These are phyloP conservation scores for Arabis hirsuta DNA, from an alignment of 345 rosid species.

Conservation along the genomic window DNA sequence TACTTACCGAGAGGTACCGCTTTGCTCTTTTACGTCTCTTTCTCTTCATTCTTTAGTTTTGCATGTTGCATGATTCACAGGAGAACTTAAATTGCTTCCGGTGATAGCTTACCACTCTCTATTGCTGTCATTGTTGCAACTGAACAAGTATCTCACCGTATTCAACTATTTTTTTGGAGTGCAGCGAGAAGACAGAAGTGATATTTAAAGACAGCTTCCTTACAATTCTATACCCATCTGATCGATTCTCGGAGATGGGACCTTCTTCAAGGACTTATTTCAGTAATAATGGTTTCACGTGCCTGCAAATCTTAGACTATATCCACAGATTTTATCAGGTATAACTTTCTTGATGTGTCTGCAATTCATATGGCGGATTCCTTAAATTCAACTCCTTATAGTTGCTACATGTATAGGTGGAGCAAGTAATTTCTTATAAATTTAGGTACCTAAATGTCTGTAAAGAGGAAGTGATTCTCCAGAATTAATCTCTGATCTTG, in stretches of 20 bases:
- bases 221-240: conserved; percentile 78
- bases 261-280: conserved; percentile 90
- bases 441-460: not conserved
- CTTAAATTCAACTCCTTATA: not conserved
- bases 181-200: conserved; percentile 84
- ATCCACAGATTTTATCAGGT: conserved; percentile 90
- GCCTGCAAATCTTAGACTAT: conserved; percentile 74
- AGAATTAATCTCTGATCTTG: not conserved
- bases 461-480: not conserved
- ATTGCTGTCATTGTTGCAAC: conserved; percentile 14
- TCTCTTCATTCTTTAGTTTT: conserved; percentile 9
- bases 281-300: conserved; percentile 75
- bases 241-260: conserved; percentile 91
- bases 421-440: not conserved
- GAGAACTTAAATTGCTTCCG: not conserved
- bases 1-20: conserved; percentile 76
- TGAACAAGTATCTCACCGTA: conserved; percentile 19
- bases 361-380: not conserved
- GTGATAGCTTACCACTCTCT: not conserved
- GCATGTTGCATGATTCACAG: conserved; percentile 7
- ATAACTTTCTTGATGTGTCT: conserved; percentile 19
- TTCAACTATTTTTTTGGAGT: conserved; percentile 16
- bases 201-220: conserved; percentile 74
- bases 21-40: conserved; percentile 23
- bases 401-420: not conserved